Base-by-base conservation (phyloP, 495 filamentous ascomycete species). In the Xylaria acuta region DNA sequence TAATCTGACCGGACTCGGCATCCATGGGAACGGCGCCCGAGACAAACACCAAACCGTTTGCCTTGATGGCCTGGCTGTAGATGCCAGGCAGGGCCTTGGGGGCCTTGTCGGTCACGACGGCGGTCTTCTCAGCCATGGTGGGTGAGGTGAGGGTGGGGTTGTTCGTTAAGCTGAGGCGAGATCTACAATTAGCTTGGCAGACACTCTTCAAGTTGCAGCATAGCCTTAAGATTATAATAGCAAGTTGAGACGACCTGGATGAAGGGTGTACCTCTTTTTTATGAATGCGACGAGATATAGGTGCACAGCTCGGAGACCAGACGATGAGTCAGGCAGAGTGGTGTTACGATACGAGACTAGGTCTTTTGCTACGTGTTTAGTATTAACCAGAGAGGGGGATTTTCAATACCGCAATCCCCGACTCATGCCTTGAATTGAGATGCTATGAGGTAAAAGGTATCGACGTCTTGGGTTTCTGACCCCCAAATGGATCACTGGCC, bases 11-110 rank as follows among this genome's bases (percentile, higher is more conserved):
- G 18, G 84, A 75, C 77, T 91, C 89, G 67, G 89, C 88, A 68
- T 86, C 83, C 70, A 84, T 83, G 70, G 92, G 93, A 77, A 94
- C 92, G 76, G 92, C 91, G 76, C 93, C 93, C 30, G 92, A 94
- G 76, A 92, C 86, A 84, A 90, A 95, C 79, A 94, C 87, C 69
- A 89, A 84, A 64, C 88, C 87, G 75, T 90, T 89, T 68, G 91
- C 91, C 54, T 85, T 85, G 80, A 93, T 88, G 70, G 91, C 91
- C 84, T 94, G 92, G 81, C 91, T 89, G 87, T 93, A 78, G 36
- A 80, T 79, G n/a, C 77, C 73, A 0, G 83, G 80, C 25, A 84
- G 73, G 30, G 85, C 83, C 74, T 82, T 83, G 58, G 84, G 84
- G 64, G 85, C 84, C 70, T 87, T 83, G 4, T 83, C 78, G 47